Evolutionary conservation across 192 early-diverging fungal species (phyloP).

Genomic region (Diversispora eburnea): DNA sequence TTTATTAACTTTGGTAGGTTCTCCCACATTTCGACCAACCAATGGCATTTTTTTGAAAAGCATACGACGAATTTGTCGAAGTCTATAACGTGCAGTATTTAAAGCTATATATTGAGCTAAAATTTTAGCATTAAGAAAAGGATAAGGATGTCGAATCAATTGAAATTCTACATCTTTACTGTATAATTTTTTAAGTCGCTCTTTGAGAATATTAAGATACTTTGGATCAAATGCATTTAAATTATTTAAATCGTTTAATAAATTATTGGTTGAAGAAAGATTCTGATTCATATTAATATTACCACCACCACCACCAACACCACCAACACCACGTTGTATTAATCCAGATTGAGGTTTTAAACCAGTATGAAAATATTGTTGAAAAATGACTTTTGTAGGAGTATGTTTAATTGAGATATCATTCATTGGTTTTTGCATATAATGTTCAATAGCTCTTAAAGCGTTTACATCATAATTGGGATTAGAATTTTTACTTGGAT

Average conservation of each 20-base stretch:
- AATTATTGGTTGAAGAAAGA: background rate
- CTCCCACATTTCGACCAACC: background rate
- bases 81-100: background rate
- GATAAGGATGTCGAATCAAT: constrained; percentile 7
- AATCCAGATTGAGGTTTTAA: background rate
- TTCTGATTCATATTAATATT: too few species aligned
- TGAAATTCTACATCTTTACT: constrained; percentile 10
- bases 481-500: background rate
- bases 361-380: constrained; percentile 11
- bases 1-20: too few species aligned
- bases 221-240: background rate
- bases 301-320: too few species aligned
- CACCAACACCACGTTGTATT: background rate
- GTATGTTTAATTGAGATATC: constrained; percentile 9
- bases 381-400: constrained; percentile 5
- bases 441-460: constrained; percentile 4
- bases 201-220: background rate
- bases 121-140: constrained; percentile 15
- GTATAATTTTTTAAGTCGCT: background rate
- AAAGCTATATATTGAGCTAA: constrained; percentile 18
- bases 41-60: constrained; percentile 21
- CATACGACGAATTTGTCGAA: background rate
- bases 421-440: constrained; percentile 1
- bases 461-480: constrained; percentile 3
- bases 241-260: background rate